Base-by-base conservation (phyloP, 2,329 filamentous ascomycete species). In the Paecilomyces niveus region DNA sequence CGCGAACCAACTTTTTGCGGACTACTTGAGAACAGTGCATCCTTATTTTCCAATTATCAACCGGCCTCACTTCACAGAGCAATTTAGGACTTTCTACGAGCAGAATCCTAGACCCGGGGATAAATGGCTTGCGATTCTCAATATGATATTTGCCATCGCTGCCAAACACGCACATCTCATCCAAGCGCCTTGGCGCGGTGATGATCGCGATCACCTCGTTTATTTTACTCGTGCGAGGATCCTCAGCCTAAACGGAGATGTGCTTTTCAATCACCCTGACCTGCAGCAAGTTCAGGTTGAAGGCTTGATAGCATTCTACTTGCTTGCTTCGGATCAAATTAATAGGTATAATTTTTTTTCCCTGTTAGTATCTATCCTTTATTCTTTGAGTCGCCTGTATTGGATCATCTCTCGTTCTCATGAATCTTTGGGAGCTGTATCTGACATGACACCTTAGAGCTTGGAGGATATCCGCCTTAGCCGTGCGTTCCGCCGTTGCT, bases 261-360 rank as follows among this genome's bases (percentile, higher is more conserved):
- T 72, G 2, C 62, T 79, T 11, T 76, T 78, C 57, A 74, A 71
- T 55, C 73, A 77, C 51, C 75, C 75, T 24, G 76, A 78, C 67
- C 69, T 78, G 31, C 75, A 78, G 59, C 74, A 78, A 61, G 75
- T 79, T 8, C 77, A 79, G 61, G 71, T 79, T 4, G 70, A 76
- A 56, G 74, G 70, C 29, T 61, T 78, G 53, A 73, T 75, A 57
- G 69, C 74, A n/a, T 76, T 77, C 56, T 78, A 78, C 58, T 65
- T 78, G 18, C 64, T 78, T 35, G 65, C 73, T 15, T 72, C 70
- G 3, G 70, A 74, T 62, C 77, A 79, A 61, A 74, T 79, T 18
- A 79, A 79, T 52, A 67, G 76, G 75, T 77, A 64, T 4, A 15
- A 8, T 18, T 33, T 35, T 22, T 13, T 15, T 39, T 24, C 21